Evolutionary conservation across 179 eudicot genomes (phyloP), one percentile per base, ranked within the genome.

Genomic region (Gypsophila paniculata): DNA sequence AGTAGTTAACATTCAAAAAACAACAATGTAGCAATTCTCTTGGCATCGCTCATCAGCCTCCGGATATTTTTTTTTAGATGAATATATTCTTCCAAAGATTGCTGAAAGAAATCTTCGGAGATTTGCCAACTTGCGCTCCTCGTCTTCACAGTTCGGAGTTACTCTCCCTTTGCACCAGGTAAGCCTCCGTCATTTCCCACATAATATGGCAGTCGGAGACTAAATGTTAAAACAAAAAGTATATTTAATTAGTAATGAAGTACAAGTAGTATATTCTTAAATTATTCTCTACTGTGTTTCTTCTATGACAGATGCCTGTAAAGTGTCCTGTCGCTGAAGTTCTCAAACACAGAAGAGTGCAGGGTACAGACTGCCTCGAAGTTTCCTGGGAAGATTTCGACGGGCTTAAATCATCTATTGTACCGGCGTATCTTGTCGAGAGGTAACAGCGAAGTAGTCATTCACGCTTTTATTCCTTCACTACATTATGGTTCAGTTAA

Each of bases 61-160:
- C 68, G 61, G 59, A 70, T 54, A 23, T 34, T 71, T 44, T 65
- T 25, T 51, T 68, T 60, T 81, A 91, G 99, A 89, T 80, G 99
- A 91, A 72, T 94, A 91, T 75, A 89, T 75, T 71, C 79, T 79
- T 81, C 98, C 97, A 22, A 91, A 85, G 89, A 91, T 93, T 78
- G 97, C 96, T 70, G 98, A 93, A 85, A 89, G 98, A 80, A 87
- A 93, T 48, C 80, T 93, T 71, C 78, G 94, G 65, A 83, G 86
- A 78, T 93, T 86, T 77, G 91, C 91, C 75, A 86, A 91, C 71
- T 78, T 93, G 74, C 93, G 90, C 39, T 69, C 71, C 25, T 78
- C 87, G 72, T 87, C 96, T 61, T 86, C 96, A 68, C 78, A 67
- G 22, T 75, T 85, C 32, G 91, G 93, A 76, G 82, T 80, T 73